Base-by-base conservation (phyloP, 140 eudicot genomes). In the Eryngium alpinum region DNA sequence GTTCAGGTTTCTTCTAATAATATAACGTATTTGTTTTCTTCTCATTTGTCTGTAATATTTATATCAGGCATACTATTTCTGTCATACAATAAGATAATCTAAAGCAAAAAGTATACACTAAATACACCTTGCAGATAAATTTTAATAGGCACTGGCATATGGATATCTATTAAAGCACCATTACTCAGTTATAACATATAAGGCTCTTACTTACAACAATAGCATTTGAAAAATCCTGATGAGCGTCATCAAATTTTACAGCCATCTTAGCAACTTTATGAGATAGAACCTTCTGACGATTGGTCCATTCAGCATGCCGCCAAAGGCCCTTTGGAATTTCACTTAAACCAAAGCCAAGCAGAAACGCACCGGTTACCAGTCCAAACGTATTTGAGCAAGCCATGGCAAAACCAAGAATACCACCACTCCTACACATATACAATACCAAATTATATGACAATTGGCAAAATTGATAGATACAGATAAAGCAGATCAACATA, bases 341-440 rank as follows among this genome's bases (percentile, higher is more conserved):
- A 85, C 94, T 90, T 83, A 92, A 86, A 80, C 98, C 98, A 85
- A 92, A 94, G 66, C 98, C 98, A 79, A 94, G 90, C 75, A 94
- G 96, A 90, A 94, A 92, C 21, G 97, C 98, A 82, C 98, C 98
- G 0, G 97, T 94, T 49, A 94, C 96, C 24, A 94, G 97, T 69
- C 98, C 98, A 88, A 90, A 94, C 44, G 98, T 94, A 88, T 94
- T 94, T 57, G 98, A 92, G 90, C 96, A 92, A 59, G 97, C 98
- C 98, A 94, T 94, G 24, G 98, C 98, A 79, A 89, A 92, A 77
- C 96, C 98, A 65, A 89, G 89, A 13, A 90, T 90, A 77, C 93
- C 89, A 59, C 96, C 96, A 43, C 88, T 74, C 98, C 98, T 94
- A 81, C 79, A 81, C 79, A 84, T 6, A 81, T 53, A 75, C 52